Percentiles rank a stretch among this genome's conserved stretches.
Conservation (phyloP, 192 early-diverging fungal species). For the Backusella australiensis region DNA sequence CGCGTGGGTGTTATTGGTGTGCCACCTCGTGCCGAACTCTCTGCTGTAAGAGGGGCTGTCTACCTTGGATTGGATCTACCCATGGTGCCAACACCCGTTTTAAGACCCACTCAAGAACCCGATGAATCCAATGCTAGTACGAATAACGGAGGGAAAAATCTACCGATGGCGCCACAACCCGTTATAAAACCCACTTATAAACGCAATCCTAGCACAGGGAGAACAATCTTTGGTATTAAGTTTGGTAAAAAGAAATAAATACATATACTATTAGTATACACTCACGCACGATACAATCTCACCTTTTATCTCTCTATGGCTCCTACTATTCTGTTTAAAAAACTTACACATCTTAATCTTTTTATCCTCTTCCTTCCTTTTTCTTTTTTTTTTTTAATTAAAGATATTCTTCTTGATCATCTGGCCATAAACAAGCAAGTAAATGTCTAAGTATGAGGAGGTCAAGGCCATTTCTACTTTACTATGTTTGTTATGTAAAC, state of each 20-base stretch:
- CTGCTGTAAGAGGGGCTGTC: conserved; percentile 54
- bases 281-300: background rate
- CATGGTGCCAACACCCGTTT: conserved; percentile 47
- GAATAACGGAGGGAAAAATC: background rate
- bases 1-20: conserved; percentile 45
- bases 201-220: conserved; percentile 21
- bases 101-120: conserved; percentile 45
- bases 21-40: conserved; percentile 38
- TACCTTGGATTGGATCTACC: conserved; percentile 49
- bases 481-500: too few relatives aligned
- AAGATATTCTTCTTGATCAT: background rate
- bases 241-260: conserved; percentile 15
- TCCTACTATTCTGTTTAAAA: background rate
- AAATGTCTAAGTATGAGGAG: background rate
- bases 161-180: too few relatives aligned
- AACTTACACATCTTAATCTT: background rate
- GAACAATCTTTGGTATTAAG: conserved; percentile 18
- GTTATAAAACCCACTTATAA: too few relatives aligned
- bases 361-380: background rate
- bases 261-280: background rate
- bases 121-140: conserved; percentile 35
- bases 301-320: background rate
- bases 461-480: background rate
- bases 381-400: too few relatives aligned
- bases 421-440: background rate